A percentile compares a stretch with the other conserved stretches of the same genome.
Evolutionary conservation across 257 asterid genomes (phyloP).

Genomic region (Nicotiana benthamiana): DNA sequence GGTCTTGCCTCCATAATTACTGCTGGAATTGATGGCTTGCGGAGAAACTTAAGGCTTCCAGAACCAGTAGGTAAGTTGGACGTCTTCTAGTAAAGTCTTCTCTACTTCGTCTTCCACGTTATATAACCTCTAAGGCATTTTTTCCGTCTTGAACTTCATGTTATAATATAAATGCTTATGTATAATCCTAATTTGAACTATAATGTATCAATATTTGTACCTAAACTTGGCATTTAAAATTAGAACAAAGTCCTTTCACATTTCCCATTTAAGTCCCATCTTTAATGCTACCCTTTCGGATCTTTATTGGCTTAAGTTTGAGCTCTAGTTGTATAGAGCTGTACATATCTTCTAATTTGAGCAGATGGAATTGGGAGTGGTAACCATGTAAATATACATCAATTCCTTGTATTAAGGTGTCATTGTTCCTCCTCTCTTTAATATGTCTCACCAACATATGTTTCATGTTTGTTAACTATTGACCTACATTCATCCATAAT

Average conservation of each 20-base stretch:
- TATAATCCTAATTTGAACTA: neutral
- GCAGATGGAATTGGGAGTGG: too few species aligned
- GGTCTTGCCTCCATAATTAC: constrained; percentile 74
- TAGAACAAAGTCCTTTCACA: neutral
- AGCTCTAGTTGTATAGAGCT: neutral
- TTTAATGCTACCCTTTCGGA: neutral
- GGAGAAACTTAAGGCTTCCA: constrained; percentile 46
- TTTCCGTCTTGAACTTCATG: neutral
- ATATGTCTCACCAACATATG: neutral
- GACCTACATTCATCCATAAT: neutral
- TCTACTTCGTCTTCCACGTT: neutral
- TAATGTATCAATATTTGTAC: neutral
- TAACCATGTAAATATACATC: neutral
- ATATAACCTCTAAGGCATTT: neutral
- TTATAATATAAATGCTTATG: neutral
- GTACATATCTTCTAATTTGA: neutral
- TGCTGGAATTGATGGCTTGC: constrained; percentile 81
- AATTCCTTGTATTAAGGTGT: neutral
- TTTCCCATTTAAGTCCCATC: neutral
- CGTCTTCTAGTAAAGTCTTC: neutral
- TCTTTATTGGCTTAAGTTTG: neutral
- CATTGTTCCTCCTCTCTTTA: neutral
- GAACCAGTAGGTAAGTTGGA: constrained; percentile 69
- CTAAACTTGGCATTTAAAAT: neutral
- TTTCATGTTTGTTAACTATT: neutral